Evolutionary conservation across 352 stramenopile species (phyloP), one percentile per base, ranked within the genome.

Genomic region (Hyaloperonospora arabidopsidis): DNA sequence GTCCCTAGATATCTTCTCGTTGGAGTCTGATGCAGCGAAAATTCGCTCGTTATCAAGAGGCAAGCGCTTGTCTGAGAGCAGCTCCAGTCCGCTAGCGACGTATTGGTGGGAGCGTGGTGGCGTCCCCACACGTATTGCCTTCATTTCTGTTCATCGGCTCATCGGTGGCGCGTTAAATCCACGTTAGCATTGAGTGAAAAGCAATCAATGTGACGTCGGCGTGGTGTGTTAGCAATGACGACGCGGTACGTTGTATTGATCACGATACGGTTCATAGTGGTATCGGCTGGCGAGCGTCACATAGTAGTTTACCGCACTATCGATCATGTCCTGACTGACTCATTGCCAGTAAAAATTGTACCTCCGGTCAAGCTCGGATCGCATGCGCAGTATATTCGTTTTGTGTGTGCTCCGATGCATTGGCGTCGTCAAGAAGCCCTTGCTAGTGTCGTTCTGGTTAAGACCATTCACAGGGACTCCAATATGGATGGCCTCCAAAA

Each of bases 31-130:
- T 43, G 48, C 38, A 38, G 49, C 56, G 52, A 63, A 44, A 58
- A 57, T 47, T 52, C 54, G 36, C 49, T 61, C 41, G 39, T 49
- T 55, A 55, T 22, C 47, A 48, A 65, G 57, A 68, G 56, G 62
- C 61, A 18, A 55, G 61, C 29, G 46, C 45, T 43, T 28, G 5
- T 48, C 34, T 17, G 21, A 19, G 41, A 17, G 44, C 40, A 32
- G 51, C 34, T 47, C 22, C 32, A 12, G n/a, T 28, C 34, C 56
- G 52, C 32, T 54, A 18, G 54, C 47, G 38, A n/a, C 39, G 44
- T 52, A 18, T 19, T 45, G 28, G 25, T 39, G 38, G 19, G 13
- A 2, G 19, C 38, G 15, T 21, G 8, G 10, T 23, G 19, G 19
- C n/a, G n/a, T 56, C 22, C 22, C 51, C 47, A 62, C 39, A 35